Evolutionary conservation across 148 eudicot genomes (phyloP), one percentile per base, ranked within the genome.

Genomic region (Silene conica): DNA sequence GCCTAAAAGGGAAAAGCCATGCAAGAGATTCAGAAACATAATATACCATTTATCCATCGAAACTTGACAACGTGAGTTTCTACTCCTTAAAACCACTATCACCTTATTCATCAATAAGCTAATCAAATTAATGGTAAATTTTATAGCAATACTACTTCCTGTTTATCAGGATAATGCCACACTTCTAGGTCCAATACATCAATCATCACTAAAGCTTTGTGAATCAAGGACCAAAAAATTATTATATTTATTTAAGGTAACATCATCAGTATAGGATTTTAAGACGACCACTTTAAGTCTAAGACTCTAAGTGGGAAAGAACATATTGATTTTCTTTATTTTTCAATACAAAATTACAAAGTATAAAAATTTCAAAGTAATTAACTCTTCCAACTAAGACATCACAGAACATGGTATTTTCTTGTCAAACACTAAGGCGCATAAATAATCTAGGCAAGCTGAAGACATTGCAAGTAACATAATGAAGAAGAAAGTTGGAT

Each of bases 1-100:
- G 99, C 87, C 99, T 95, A 85, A 63, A 73, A 31, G 31, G 69
- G 69, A 38, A 54, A 22, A 69, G 59, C 20, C 59, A 52, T 25
- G 19, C 8, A 26, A n/a, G 46, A 38, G 38, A 25, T 62, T 63
- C 14, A 56, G 45, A 60, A 61, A 73, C 58, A 21, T 38, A 72
- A 4, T 66, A 31, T 41, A 58, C 57, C 72, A 38, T 8, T 41
- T 20, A 72, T 19, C 67, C 52, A 19, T 46, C 41, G 23, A 56
- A 2, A 23, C n/a, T n/a, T 46, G 19, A 16, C 45, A 57, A 23
- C 67, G 38, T 8, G 8, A 23, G 28, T 25, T 34, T 38, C 25
- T 45, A 21, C 70, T 63, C 38, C 61, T 58, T 14, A 15, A 68
- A 22, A 69, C 22, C 67, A 41, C 23, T 18, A 66, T 26, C 18